A percentile compares a stretch with the other conserved stretches of the same genome.
Evolutionary conservation across 306 rosid genomes (phyloP).

Genomic region (Dryas drummondii): DNA sequence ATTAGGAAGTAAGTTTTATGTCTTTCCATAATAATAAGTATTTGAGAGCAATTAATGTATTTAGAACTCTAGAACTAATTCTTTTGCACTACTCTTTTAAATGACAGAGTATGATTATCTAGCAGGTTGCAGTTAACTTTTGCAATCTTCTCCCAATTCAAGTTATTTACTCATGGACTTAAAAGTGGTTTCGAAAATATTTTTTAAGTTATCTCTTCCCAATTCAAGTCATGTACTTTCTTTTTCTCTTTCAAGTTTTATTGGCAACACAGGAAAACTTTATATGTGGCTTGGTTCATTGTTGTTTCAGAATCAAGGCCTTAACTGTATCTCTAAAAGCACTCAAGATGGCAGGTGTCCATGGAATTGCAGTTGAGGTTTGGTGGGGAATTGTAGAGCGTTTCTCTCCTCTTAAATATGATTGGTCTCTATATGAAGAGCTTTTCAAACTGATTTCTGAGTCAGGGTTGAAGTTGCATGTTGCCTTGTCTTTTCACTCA

Average conservation of each 20-base stretch:
- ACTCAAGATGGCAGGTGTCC: conserved; percentile 46
- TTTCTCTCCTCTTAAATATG: conserved; percentile 32
- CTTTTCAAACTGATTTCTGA: conserved; percentile 35
- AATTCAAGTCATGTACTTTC: too few relatives aligned
- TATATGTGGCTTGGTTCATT: conserved; percentile 4
- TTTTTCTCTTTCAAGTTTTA: not conserved
- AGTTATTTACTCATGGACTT: not conserved
- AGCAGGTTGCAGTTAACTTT: not conserved
- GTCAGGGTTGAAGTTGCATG: conserved; percentile 41
- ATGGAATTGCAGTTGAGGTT: conserved; percentile 45
- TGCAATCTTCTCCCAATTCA: not conserved
- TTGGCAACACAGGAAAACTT: conserved; percentile 7
- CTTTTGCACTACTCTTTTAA: not conserved
- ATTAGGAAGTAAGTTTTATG: conserved; percentile 29
- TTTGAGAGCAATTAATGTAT: not conserved
- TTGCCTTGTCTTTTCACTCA: conserved; percentile 46
- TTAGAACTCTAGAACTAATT: not conserved
- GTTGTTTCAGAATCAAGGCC: conserved; percentile 39
- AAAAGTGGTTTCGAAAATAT: not conserved
- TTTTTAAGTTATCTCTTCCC: not conserved
- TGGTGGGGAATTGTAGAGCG: conserved; percentile 49
- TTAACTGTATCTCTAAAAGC: conserved; percentile 36
- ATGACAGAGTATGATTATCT: not conserved
- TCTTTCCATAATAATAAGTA: not conserved
- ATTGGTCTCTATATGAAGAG: conserved; percentile 38